Percentiles rank a stretch among this genome's conserved stretches.
phyloP scores from a whole-genome alignment of 495 filamentous ascomycete genomes.

The Penicillium cinerascens region DNA sequence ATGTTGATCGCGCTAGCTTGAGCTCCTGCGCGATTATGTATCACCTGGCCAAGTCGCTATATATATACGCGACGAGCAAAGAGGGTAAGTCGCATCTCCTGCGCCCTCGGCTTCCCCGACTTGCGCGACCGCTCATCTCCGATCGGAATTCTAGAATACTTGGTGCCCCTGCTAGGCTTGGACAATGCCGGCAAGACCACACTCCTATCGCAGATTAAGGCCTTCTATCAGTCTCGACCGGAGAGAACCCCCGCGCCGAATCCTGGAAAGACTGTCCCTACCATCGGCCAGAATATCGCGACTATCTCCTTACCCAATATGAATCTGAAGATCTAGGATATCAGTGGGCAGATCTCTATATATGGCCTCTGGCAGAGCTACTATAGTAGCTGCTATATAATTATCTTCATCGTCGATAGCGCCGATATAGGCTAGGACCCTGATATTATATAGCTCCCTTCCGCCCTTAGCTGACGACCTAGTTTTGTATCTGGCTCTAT shows the following conservation, averaged over 20 bases:
- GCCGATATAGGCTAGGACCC: conserved; percentile 83
- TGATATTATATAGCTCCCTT: conserved; percentile 38
- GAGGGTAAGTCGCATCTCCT: conserved; percentile 59
- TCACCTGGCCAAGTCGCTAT: conserved; percentile 91
- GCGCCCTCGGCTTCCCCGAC: neutral
- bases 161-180: conserved; percentile 90
- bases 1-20: conserved; percentile 18
- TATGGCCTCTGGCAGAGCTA: conserved; percentile 95
- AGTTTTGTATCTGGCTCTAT: conserved; percentile 29
- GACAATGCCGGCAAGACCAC: conserved; percentile 99
- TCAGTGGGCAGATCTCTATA: conserved; percentile 86
- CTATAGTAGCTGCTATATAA: conserved; percentile 88
- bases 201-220: conserved; percentile 92
- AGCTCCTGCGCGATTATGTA: conserved; percentile 71
- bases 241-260: conserved; percentile 50
- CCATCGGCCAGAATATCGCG: conserved; percentile 94
- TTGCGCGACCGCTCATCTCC: neutral
- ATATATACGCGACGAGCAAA: conserved; percentile 91
- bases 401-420: conserved; percentile 94
- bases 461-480: conserved; percentile 19
- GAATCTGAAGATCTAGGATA: conserved; percentile 98
- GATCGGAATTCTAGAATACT: conserved; percentile 88
- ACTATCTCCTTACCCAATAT: conserved; percentile 83
- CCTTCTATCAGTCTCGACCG: conserved; percentile 66
- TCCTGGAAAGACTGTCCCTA: conserved; percentile 78